Evolutionary conservation across 352 stramenopile species (phyloP).

Genomic region (Pythium aphanidermatum): DNA sequence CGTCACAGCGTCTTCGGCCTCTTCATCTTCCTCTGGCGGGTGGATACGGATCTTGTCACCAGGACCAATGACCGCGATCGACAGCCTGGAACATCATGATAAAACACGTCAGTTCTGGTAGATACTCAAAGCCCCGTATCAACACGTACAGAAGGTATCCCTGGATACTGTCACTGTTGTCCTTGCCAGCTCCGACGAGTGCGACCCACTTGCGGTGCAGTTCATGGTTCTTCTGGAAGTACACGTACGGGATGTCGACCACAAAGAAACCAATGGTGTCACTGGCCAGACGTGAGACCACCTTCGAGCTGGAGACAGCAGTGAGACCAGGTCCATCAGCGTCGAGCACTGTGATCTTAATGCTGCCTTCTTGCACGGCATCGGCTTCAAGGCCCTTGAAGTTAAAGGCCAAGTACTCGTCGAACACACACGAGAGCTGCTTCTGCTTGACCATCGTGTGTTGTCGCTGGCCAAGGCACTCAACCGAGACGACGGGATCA

Average conservation of each 20-base stretch:
- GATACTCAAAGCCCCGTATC: too few species aligned
- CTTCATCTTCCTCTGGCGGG: too few species aligned
- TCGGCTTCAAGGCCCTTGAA: constrained; percentile 72
- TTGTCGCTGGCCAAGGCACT: constrained; percentile 81
- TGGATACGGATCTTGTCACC: constrained; percentile 83
- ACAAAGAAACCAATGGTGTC: constrained; percentile 85
- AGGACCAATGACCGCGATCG: constrained; percentile 83
- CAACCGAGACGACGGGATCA: constrained; percentile 89
- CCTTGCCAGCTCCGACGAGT: constrained; percentile 79
- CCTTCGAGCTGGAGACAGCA: too few species aligned
- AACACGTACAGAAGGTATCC: constrained; percentile 90
- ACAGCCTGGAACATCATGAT: too few species aligned
- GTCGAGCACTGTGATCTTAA: constrained; percentile 82
- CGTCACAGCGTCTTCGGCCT: too few species aligned
- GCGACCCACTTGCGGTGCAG: constrained; percentile 89
- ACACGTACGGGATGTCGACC: constrained; percentile 86
- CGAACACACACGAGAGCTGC: constrained; percentile 84
- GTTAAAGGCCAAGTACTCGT: constrained; percentile 76
- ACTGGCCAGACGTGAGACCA: too few species aligned
- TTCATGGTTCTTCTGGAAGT: constrained; percentile 85
- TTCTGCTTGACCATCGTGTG: constrained; percentile 82
- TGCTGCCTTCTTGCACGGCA: constrained; percentile 77
- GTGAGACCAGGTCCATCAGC: too few species aligned
- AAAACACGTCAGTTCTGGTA: too few species aligned
- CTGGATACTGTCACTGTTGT: constrained; percentile 82